A percentile compares a stretch with the other conserved stretches of the same genome.
Conservation (phyloP, 164 flowering plant species). For the Berberis vulgaris region DNA sequence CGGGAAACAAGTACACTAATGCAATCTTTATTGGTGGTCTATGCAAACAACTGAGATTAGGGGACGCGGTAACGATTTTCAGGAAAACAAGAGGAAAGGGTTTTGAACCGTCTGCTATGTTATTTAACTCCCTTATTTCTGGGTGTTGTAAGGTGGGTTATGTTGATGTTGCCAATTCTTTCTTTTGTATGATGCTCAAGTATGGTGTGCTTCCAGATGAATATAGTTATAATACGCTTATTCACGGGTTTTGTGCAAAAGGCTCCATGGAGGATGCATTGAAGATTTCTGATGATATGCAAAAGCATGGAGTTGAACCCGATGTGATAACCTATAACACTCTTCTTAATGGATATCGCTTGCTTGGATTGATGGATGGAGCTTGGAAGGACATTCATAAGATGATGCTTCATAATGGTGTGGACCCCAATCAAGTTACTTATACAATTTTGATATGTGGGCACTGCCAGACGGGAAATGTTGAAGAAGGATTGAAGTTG, state of each 20-base stretch:
- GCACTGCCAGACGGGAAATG: conserved; percentile 41
- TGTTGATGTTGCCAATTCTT: conserved; percentile 48
- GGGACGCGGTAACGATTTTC: conserved; percentile 44
- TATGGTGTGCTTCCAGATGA: conserved; percentile 51
- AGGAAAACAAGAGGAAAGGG: conserved; percentile 23
- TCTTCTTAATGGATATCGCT: conserved; percentile 51
- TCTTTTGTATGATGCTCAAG: conserved; percentile 57
- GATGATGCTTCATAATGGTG: conserved; percentile 32
- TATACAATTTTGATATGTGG: conserved; percentile 50
- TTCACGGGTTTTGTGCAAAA: conserved; percentile 57
- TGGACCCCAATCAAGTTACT: conserved; percentile 34
- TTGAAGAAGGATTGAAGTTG: conserved; percentile 42
- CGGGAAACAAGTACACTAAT: conserved; percentile 32
- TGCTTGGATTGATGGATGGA: conserved; percentile 36
- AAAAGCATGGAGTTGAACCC: conserved; percentile 45
- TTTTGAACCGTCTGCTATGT: conserved; percentile 33
- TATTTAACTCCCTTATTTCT: conserved; percentile 56
- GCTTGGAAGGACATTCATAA: conserved; percentile 30
- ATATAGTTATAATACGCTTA: conserved; percentile 67
- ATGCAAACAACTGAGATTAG: conserved; percentile 44
- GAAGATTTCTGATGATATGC: conserved; percentile 47
- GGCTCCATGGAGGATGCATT: conserved; percentile 67
- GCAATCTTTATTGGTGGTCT: conserved; percentile 55
- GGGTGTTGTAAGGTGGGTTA: conserved; percentile 50
- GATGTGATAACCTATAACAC: conserved; percentile 58